Evolutionary conservation across 2,329 filamentous ascomycete species (phyloP).

Genomic region (Botrytis aclada): DNA sequence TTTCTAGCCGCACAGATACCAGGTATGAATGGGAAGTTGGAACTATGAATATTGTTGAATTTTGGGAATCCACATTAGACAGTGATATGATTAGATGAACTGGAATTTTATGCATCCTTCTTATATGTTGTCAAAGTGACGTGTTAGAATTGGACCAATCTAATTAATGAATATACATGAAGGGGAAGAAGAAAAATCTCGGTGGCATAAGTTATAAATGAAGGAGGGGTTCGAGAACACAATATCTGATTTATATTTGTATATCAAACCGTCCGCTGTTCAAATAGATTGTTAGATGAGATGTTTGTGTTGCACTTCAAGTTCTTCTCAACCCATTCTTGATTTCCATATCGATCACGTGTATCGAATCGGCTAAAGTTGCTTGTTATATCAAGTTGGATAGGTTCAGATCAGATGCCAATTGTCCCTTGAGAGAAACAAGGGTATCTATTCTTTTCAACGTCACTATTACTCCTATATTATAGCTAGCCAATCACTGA

Average conservation of each 20-base stretch:
- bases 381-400: background rate
- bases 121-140: constrained; percentile 8
- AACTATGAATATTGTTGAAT: background rate
- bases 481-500: constrained; percentile 16
- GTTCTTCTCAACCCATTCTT: background rate
- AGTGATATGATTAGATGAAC: background rate
- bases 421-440: constrained; percentile 16
- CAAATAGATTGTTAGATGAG: background rate
- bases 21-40: background rate
- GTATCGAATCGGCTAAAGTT: background rate
- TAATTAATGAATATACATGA: background rate
- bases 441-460: constrained; percentile 11
- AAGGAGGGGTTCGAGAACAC: background rate
- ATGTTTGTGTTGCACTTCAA: background rate
- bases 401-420: constrained; percentile 18
- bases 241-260: background rate
- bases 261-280: background rate
- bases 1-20: background rate
- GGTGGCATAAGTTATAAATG: background rate
- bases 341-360: background rate
- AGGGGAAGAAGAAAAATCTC: background rate
- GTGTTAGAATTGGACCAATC: constrained; percentile 4
- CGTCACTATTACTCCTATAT: constrained; percentile 8
- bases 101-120: background rate
- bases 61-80: background rate